phyloP scores from a whole-genome alignment of 768 basidiomycete species.

The Glaciozyma martinii region DNA sequence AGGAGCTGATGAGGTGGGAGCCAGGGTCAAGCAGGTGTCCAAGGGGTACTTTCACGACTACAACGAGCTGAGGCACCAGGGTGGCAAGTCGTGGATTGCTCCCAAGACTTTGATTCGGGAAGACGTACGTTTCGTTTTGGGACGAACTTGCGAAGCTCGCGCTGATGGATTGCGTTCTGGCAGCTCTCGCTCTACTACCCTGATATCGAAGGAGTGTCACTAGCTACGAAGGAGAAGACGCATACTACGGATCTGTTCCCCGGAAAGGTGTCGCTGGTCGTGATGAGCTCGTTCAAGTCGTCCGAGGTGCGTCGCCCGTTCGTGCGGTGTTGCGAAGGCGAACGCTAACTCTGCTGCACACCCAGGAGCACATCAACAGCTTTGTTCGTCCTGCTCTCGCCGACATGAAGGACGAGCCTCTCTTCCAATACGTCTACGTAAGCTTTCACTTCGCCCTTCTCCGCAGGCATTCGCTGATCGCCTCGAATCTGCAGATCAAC shows the following conservation, averaged over 20 bases:
- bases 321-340: background rate
- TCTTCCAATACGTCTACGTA: constrained; percentile 38
- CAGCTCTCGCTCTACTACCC: constrained; percentile 91
- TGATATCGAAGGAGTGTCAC: constrained; percentile 63
- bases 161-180: background rate
- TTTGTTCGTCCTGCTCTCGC: constrained; percentile 45
- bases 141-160: too few relatives aligned
- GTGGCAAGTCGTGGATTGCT: constrained; percentile 92
- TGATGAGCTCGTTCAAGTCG: constrained; percentile 74
- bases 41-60: constrained; percentile 85
- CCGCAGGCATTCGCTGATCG: constrained; percentile 32
- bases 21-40: constrained; percentile 54
- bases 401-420: constrained; percentile 33
- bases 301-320: constrained; percentile 61
- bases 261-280: constrained; percentile 67
- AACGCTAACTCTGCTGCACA: background rate
- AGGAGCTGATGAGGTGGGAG: constrained; percentile 33
- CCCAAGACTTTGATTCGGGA: constrained; percentile 79
- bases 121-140: constrained; percentile 52
- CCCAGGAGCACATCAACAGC: constrained; percentile 65
- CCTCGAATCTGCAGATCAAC: constrained; percentile 68
- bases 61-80: constrained; percentile 66
- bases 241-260: constrained; percentile 70
- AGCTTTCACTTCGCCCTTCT: background rate
- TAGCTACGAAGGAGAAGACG: constrained; percentile 50